These are phyloP conservation scores for Argentina anserina DNA, from an alignment of 306 rosid species.

Conservation along the genomic window DNA sequence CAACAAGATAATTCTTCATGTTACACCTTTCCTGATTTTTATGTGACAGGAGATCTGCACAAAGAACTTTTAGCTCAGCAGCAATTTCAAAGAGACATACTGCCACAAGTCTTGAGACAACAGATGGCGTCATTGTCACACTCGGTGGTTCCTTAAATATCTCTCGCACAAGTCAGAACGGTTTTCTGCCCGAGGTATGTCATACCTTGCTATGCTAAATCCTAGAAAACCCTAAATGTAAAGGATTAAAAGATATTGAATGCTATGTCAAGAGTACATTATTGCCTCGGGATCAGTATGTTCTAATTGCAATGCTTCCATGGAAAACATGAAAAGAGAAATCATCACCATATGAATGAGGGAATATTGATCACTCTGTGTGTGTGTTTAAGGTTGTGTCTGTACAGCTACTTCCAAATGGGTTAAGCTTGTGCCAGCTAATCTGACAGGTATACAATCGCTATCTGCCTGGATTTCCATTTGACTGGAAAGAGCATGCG, in stretches of 20 bases:
- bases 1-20: background rate
- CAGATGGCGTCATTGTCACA: constrained; percentile 35
- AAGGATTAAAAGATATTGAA: background rate
- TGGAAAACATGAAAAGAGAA: background rate
- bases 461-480: constrained; percentile 69
- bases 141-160: constrained; percentile 32
- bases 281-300: background rate
- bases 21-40: background rate
- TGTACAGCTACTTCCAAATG: background rate
- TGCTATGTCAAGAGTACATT: background rate
- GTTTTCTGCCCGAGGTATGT: constrained; percentile 35
- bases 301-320: background rate
- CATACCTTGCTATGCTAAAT: background rate
- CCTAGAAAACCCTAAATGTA: background rate
- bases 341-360: background rate
- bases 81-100: constrained; percentile 38
- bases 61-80: constrained; percentile 35
- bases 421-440: background rate
- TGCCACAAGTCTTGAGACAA: constrained; percentile 33
- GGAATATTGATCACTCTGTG: background rate
- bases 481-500: constrained; percentile 57
- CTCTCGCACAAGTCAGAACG: constrained; percentile 39
- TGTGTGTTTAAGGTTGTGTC: no score
- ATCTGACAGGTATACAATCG: constrained; percentile 44
- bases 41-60: constrained; percentile 28